These are phyloP conservation scores for Plasmodium reichenowi DNA, from an alignment of 169 alveolate genomes.

Conservation along the genomic window DNA sequence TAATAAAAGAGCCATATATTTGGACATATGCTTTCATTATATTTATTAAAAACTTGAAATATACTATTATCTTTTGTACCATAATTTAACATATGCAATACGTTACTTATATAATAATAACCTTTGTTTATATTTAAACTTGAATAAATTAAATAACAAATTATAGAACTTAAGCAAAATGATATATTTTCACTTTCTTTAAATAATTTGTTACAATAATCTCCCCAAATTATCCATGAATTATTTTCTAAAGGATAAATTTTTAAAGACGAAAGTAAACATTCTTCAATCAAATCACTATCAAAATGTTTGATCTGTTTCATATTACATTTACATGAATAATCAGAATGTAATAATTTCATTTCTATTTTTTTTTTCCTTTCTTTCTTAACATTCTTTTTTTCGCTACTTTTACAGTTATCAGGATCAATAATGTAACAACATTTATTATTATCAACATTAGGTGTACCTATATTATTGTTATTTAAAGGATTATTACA, in stretches of 20 bases:
- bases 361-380: slow-evolving; percentile 16
- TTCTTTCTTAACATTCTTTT: slow-evolving; percentile 24
- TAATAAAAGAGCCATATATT: slow-evolving; percentile 65
- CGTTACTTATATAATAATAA: slow-evolving; percentile 58
- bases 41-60: slow-evolving; percentile 53
- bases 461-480: too few relatives aligned
- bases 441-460: too few relatives aligned
- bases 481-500: too few relatives aligned
- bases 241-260: slow-evolving; percentile 43
- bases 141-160: slow-evolving; percentile 64
- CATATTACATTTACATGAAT: slow-evolving; percentile 31
- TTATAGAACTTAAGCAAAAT: slow-evolving; percentile 52
- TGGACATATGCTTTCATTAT: slow-evolving; percentile 53
- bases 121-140: slow-evolving; percentile 48
- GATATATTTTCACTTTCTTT: slow-evolving; percentile 35
- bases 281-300: slow-evolving; percentile 67
- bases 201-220: slow-evolving; percentile 55
- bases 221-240: slow-evolving; percentile 67
- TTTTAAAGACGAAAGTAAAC: slow-evolving; percentile 63
- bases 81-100: slow-evolving; percentile 45
- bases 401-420: not conserved
- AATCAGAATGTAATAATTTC: not conserved
- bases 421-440: too few relatives aligned
- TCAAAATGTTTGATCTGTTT: slow-evolving; percentile 19
- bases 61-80: slow-evolving; percentile 37